Conservation (phyloP, 1,139 yeast genomes). For the Pneumocystis sp. region DNA sequence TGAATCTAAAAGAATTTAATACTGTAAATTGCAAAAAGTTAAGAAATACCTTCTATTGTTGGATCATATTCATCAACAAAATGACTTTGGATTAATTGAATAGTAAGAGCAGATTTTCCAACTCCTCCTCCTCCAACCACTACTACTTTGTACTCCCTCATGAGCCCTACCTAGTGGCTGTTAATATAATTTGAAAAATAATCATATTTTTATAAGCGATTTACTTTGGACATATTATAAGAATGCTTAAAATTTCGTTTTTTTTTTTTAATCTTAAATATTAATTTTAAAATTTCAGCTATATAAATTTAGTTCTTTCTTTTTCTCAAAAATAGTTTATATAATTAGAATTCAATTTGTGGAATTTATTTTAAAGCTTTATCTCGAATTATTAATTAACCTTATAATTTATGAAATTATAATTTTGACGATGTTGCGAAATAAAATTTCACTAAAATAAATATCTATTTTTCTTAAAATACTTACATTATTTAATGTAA, state of each 20-base stretch:
- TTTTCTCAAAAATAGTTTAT: neutral
- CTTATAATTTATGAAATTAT: neutral
- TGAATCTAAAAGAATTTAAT: constrained; percentile 21
- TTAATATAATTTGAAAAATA: neutral
- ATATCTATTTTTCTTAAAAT: neutral
- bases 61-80: constrained; percentile 38
- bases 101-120: constrained; percentile 86
- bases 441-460: neutral
- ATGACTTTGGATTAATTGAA: constrained; percentile 71
- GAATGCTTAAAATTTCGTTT: neutral
- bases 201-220: neutral
- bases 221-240: neutral
- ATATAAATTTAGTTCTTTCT: neutral
- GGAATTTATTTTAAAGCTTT: neutral
- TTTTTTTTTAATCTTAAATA: neutral
- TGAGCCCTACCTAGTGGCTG: constrained; percentile 7
- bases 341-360: neutral
- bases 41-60: constrained; percentile 18
- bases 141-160: constrained; percentile 52
- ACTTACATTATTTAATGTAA: neutral
- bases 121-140: constrained; percentile 98
- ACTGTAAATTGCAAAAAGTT: neutral
- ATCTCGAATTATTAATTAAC: neutral
- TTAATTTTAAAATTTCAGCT: neutral
- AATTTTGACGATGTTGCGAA: neutral